These are phyloP conservation scores for Rickenella mellea DNA, from an alignment of 768 basidiomycete genomes.

Conservation along the genomic window DNA sequence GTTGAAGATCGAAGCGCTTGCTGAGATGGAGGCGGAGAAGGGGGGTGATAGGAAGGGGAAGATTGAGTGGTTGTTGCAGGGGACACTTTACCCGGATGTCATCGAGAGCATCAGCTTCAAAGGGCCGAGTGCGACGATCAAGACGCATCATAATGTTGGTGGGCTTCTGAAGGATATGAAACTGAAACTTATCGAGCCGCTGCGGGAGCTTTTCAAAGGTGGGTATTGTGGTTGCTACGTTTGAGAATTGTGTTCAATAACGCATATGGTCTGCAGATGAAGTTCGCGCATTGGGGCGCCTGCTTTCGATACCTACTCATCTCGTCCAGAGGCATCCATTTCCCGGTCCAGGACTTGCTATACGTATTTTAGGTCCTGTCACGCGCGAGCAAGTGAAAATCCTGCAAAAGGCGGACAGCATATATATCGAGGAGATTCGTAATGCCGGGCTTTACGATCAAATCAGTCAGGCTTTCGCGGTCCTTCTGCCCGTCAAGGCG, in stretches of 20 bases:
- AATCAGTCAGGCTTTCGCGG: conserved; percentile 95
- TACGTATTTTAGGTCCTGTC: conserved; percentile 94
- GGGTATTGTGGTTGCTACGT: conserved; percentile 9
- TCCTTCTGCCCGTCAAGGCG: conserved; percentile 89
- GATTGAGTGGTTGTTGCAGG: conserved; percentile 96
- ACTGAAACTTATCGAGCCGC: conserved; percentile 94
- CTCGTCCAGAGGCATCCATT: conserved; percentile 97
- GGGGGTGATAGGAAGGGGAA: conserved; percentile 73
- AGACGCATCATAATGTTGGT: conserved; percentile 99
- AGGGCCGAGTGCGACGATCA: conserved; percentile 97
- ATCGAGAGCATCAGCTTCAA: conserved; percentile 99
- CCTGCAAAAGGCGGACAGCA: conserved; percentile 83
- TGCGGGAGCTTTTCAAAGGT: conserved; percentile 98
- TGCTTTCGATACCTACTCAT: conserved; percentile 84
- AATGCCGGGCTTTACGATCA: conserved; percentile 86
- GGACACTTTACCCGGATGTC: conserved; percentile 97
- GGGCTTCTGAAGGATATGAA: conserved; percentile 96
- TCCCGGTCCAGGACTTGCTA: conserved; percentile 96
- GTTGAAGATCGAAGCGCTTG: conserved; percentile 72
- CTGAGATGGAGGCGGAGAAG: conserved; percentile 62
- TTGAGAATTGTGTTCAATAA: not conserved
- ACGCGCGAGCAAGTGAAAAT: conserved; percentile 88
- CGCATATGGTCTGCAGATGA: conserved; percentile 53
- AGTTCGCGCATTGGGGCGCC: conserved; percentile 84
- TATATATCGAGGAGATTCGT: conserved; percentile 97